Percentiles rank a stretch among this genome's conserved stretches.
phyloP scores from a whole-genome alignment of 1,284 basidiomycete genomes.

The Heterobasidion annosum region DNA sequence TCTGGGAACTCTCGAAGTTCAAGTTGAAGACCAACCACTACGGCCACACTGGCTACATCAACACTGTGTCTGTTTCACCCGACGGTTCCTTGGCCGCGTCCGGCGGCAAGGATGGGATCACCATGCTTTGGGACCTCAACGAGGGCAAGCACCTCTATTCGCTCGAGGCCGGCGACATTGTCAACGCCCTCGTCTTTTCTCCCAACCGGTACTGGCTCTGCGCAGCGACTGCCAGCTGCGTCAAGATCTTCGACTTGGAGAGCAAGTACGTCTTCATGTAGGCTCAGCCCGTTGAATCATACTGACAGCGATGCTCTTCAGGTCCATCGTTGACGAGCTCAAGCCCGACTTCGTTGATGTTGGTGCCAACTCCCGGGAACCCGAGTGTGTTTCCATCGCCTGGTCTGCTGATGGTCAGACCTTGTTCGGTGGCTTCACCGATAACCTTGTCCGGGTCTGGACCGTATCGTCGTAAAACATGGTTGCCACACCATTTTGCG shows the following conservation, averaged over 20 bases:
- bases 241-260: slow-evolving; percentile 99
- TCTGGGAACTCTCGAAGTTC: slow-evolving; percentile 99
- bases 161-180: slow-evolving; percentile 95
- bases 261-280: slow-evolving; percentile 70
- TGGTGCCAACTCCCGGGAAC: slow-evolving; percentile 74
- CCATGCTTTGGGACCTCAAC: slow-evolving; percentile 99
- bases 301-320: slow-evolving; percentile 21
- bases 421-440: slow-evolving; percentile 92
- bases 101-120: slow-evolving; percentile 98
- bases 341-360: slow-evolving; percentile 86
- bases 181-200: slow-evolving; percentile 99
- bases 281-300: not conserved
- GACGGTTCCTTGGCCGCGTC: slow-evolving; percentile 99
- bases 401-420: slow-evolving; percentile 99
- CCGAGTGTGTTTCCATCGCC: slow-evolving; percentile 95
- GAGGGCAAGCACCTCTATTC: slow-evolving; percentile 99
- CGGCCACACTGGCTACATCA: slow-evolving; percentile 99
- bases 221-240: slow-evolving; percentile 94
- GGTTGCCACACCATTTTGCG: not conserved
- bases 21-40: slow-evolving; percentile 99
- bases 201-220: slow-evolving; percentile 99
- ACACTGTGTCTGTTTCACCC: slow-evolving; percentile 97
- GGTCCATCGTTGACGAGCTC: slow-evolving; percentile 98
- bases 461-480: slow-evolving; percentile 63
- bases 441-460: slow-evolving; percentile 90